Evolutionary conservation across 208 protist genomes (phyloP).

Genomic region (Trypanosoma boissoni): DNA sequence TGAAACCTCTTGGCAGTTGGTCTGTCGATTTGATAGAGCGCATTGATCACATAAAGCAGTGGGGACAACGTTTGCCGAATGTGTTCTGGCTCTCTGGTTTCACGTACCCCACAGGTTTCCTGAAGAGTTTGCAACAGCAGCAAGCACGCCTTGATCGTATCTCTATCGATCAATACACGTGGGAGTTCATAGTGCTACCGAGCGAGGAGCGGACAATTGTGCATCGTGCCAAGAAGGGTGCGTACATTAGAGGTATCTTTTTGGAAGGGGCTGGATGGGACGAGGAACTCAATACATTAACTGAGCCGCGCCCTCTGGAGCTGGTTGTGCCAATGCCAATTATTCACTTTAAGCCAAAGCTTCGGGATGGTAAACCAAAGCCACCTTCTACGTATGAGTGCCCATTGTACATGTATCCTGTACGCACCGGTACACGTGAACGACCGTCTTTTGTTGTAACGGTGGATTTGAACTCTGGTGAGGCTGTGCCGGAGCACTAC

Average conservation of each 20-base stretch:
- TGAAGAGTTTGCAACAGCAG: constrained; percentile 97
- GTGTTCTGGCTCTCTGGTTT: constrained; percentile 98
- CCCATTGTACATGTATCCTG: constrained; percentile 97
- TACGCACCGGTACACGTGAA: constrained; percentile 96
- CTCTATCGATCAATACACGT: constrained; percentile 97
- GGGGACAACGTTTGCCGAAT: constrained; percentile 90
- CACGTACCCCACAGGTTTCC: constrained; percentile 98
- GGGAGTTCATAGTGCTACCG: constrained; percentile 95
- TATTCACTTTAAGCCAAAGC: constrained; percentile 98
- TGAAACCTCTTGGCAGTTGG: constrained; percentile 97
- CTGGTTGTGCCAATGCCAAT: constrained; percentile 97
- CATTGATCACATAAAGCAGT: constrained; percentile 93
- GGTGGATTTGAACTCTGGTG: constrained; percentile 93
- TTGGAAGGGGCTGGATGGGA: constrained; percentile 98
- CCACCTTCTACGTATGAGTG: constrained; percentile 91
- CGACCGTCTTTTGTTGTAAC: constrained; percentile 95
- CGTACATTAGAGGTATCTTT: constrained; percentile 95
- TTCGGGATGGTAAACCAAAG: constrained; percentile 80
- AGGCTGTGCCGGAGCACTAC: constrained; percentile 93
- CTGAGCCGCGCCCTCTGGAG: constrained; percentile 96
- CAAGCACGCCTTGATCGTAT: constrained; percentile 88
- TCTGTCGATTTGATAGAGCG: constrained; percentile 93
- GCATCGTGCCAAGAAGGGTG: constrained; percentile 93
- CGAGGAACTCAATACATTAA: constrained; percentile 79
- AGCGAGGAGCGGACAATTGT: constrained; percentile 91